A percentile compares a stretch with the other conserved stretches of the same genome.
Evolutionary conservation across 352 stramenopile genomes (phyloP).

Genomic region (Phytophthora sojae): DNA sequence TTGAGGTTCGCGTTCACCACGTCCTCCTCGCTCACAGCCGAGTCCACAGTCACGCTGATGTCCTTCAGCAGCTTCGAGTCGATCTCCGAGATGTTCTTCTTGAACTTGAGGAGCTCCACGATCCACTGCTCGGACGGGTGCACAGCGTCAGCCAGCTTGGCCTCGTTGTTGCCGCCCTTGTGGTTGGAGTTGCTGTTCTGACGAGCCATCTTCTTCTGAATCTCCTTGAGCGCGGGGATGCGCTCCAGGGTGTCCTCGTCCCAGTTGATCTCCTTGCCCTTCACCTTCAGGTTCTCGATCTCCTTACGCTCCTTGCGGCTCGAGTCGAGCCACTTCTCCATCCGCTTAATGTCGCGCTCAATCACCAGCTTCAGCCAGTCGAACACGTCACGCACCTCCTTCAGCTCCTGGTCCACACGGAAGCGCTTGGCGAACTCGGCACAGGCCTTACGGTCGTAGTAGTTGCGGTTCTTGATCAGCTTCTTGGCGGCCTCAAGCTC

Average conservation of each 20-base stretch:
- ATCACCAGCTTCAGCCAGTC: slow-evolving; percentile 84
- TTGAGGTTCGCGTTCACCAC: slow-evolving; percentile 72
- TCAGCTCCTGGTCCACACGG: slow-evolving; percentile 81
- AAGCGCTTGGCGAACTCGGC: slow-evolving; percentile 85
- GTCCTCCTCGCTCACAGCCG: slow-evolving; percentile 68
- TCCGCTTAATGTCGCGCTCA: slow-evolving; percentile 85
- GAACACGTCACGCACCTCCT: slow-evolving; percentile 87
- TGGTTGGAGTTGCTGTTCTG: slow-evolving; percentile 52
- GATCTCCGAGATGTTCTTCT: slow-evolving; percentile 89
- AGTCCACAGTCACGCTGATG: slow-evolving; percentile 59
- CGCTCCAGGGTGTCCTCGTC: slow-evolving; percentile 85
- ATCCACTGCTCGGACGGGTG: slow-evolving; percentile 90
- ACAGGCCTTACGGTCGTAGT: slow-evolving; percentile 89
- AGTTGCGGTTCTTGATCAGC: slow-evolving; percentile 89
- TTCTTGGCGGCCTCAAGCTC: slow-evolving; percentile 82
- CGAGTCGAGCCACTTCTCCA: slow-evolving; percentile 86
- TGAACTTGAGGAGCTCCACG: slow-evolving; percentile 85
- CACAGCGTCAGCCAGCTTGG: slow-evolving; percentile 69
- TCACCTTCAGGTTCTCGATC: slow-evolving; percentile 82
- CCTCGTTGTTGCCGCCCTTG: slow-evolving; percentile 46
- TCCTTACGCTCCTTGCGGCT: slow-evolving; percentile 90
- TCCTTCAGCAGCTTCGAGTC: slow-evolving; percentile 74
- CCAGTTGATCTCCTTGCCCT: slow-evolving; percentile 89
- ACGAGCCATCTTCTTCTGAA: slow-evolving; percentile 82
- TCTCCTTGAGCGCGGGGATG: slow-evolving; percentile 87